phyloP scores from a whole-genome alignment of 306 rosid genomes.

The Datisca glomerata region DNA sequence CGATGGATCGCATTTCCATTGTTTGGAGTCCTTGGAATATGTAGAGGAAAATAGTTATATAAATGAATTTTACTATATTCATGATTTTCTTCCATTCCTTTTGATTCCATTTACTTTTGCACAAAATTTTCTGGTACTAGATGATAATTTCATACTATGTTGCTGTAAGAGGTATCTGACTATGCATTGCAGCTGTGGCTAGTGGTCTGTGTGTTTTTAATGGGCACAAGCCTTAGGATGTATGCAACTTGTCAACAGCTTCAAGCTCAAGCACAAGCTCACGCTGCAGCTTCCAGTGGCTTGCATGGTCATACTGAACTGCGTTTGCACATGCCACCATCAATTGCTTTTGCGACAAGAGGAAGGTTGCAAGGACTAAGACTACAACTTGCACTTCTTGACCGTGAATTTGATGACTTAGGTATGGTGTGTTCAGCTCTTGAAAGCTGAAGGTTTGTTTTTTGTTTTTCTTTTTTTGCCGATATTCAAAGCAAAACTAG shows the following conservation, averaged over 20 bases:
- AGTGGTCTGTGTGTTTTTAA: constrained; percentile 23
- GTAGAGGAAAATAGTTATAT: not conserved
- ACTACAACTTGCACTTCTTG: constrained; percentile 22
- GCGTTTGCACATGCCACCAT: constrained; percentile 23
- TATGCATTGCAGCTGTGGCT: constrained; percentile 28
- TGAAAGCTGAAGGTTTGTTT: constrained; percentile 2
- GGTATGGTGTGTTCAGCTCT: constrained; percentile 7
- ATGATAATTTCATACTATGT: too few species aligned
- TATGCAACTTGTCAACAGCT: constrained; percentile 24
- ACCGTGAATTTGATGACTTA: constrained; percentile 25
- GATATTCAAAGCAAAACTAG: too few species aligned
- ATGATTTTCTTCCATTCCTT: not conserved
- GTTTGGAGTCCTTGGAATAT: too few species aligned
- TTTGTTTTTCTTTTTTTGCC: too few species aligned
- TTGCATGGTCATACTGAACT: constrained; percentile 18
- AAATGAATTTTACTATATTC: not conserved
- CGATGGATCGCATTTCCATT: too few species aligned
- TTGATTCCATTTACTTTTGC: not conserved
- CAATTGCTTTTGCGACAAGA: constrained; percentile 20
- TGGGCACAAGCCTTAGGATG: constrained; percentile 26
- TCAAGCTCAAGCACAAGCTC: constrained; percentile 18
- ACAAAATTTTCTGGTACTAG: too few species aligned
- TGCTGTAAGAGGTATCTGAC: too few species aligned
- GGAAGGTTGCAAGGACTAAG: constrained; percentile 25
- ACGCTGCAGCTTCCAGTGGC: constrained; percentile 23